Conservation (phyloP, 768 basidiomycete genomes). For the Cantharellus anzutake region DNA sequence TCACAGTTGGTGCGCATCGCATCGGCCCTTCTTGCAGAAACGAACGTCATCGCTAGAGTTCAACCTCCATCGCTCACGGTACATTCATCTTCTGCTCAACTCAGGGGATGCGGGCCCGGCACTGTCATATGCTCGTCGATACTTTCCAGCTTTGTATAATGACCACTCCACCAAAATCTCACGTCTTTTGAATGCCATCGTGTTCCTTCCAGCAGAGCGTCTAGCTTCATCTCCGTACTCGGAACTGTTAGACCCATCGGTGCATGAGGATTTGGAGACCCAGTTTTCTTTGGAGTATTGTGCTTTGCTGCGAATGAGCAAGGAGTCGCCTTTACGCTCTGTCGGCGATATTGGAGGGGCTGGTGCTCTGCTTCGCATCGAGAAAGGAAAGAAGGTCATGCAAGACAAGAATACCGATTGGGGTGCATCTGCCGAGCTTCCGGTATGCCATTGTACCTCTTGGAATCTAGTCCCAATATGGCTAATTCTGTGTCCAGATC, state of each 20-base stretch:
- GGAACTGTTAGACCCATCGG: conserved; percentile 47
- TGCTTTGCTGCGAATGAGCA: conserved; percentile 68
- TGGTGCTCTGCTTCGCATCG: conserved; percentile 77
- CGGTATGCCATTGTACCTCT: conserved; percentile 29
- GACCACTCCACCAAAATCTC: conserved; percentile 45
- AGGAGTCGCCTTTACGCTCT: conserved; percentile 71
- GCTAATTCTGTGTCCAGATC: conserved; percentile 35
- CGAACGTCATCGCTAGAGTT: conserved; percentile 77
- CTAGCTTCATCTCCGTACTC: conserved; percentile 56
- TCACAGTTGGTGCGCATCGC: conserved; percentile 55
- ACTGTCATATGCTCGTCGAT: conserved; percentile 51
- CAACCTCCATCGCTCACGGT: conserved; percentile 77
- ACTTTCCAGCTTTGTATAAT: conserved; percentile 42
- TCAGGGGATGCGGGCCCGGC: conserved; percentile 9
- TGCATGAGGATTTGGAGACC: conserved; percentile 62
- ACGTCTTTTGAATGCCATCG: conserved; percentile 46
- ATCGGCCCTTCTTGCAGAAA: conserved; percentile 42
- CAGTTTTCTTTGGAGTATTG: conserved; percentile 85
- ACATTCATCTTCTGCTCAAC: conserved; percentile 51
- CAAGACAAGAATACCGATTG: conserved; percentile 85
- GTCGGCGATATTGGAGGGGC: conserved; percentile 87
- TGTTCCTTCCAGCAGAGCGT: conserved; percentile 39
- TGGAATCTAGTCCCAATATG: conserved; percentile 7
- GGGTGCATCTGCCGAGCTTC: conserved; percentile 75
- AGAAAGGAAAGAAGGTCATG: conserved; percentile 89